Conservation (phyloP, 257 asterid species). For the Fraxinus americana region DNA sequence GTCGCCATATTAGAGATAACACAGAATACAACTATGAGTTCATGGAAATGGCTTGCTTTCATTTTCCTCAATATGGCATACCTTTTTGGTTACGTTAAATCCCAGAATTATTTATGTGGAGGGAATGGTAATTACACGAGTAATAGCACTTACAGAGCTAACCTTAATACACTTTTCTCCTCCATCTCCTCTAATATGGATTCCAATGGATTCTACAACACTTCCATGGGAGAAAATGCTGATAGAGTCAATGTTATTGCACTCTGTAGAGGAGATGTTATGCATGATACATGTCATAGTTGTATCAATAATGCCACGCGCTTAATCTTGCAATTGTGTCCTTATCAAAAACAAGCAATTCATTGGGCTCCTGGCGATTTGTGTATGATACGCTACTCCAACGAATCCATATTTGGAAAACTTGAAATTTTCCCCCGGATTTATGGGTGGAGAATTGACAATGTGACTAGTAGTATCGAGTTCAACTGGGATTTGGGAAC, state of each 20-base stretch:
- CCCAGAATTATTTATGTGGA: background rate
- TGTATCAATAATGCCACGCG: background rate
- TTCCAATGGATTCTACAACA: background rate
- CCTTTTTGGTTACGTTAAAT: background rate
- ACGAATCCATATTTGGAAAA: background rate
- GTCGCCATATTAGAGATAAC: too few species aligned
- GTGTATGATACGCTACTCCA: background rate
- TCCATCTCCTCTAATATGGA: background rate
- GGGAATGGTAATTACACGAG: background rate
- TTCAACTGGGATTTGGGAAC: background rate
- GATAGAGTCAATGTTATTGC: background rate
- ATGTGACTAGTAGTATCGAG: background rate
- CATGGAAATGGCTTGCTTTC: background rate
- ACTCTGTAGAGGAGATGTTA: background rate
- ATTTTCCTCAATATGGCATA: background rate
- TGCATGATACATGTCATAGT: background rate
- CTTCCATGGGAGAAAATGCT: background rate
- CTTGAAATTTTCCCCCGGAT: background rate
- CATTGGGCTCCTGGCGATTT: background rate
- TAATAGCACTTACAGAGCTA: background rate
- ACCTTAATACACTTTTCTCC: background rate
- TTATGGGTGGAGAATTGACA: fast-evolving
- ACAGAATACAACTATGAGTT: background rate
- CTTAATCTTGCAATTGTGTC: background rate
- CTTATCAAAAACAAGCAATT: background rate